Conservation (phyloP, 208 protist genomes). For the Borovskyia barvae region DNA sequence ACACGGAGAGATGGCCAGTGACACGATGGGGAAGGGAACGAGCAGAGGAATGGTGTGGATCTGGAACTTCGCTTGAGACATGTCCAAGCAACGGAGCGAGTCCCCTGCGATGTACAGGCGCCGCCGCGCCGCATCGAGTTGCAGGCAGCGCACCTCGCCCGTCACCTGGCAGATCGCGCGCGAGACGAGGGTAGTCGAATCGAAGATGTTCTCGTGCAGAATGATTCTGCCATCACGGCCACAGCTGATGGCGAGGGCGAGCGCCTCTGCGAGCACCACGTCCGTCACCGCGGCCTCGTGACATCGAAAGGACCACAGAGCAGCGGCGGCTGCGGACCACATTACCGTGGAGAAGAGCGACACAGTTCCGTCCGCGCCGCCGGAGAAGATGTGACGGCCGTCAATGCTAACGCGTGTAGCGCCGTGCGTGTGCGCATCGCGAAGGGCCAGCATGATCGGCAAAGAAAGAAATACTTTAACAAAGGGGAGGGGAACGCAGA, state of each 20-base stretch:
- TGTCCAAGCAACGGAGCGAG: constrained; percentile 72
- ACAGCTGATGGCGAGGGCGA: constrained; percentile 57
- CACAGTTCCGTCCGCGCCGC: constrained; percentile 77
- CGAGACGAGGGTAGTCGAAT: constrained; percentile 27
- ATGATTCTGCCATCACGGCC: constrained; percentile 75
- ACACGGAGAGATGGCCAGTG: constrained; percentile 68
- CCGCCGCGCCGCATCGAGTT: constrained; percentile 51
- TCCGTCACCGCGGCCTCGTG: constrained; percentile 66
- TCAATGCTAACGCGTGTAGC: constrained; percentile 59
- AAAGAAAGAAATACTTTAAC: constrained; percentile 1
- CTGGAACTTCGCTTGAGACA: constrained; percentile 36
- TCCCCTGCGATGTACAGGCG: constrained; percentile 86
- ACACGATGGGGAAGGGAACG: constrained; percentile 64
- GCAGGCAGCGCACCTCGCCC: constrained; percentile 70
- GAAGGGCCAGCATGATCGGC: constrained; percentile 33
- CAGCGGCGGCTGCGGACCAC: constrained; percentile 33
- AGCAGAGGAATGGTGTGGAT: constrained; percentile 53
- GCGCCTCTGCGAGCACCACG: constrained; percentile 46
- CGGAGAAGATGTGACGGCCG: constrained; percentile 56
- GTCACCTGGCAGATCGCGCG: constrained; percentile 78
- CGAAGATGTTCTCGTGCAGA: constrained; percentile 65
- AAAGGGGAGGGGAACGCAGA: constrained; percentile 3
- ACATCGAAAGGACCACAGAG: constrained; percentile 73
- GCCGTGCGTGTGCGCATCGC: constrained; percentile 43
- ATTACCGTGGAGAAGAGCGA: constrained; percentile 45